These are phyloP conservation scores for Stephania japonica DNA, from an alignment of 164 flowering plant genomes.

Conservation along the genomic window DNA sequence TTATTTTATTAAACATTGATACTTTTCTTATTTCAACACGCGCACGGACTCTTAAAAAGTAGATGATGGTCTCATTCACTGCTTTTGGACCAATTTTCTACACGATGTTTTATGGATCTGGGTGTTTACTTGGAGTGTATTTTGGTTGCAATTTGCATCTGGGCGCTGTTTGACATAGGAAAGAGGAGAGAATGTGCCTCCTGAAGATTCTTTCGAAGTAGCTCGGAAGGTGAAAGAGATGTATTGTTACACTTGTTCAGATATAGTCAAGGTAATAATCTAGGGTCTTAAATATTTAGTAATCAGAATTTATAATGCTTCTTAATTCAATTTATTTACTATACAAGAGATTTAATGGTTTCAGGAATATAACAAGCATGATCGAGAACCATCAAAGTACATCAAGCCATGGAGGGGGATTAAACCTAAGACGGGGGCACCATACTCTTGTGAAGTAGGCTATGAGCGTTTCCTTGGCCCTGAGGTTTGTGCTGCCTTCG, in stretches of 20 bases:
- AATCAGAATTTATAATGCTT: not conserved
- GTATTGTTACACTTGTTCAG: conserved; percentile 89
- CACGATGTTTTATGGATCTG: not conserved
- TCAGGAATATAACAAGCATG: conserved; percentile 95
- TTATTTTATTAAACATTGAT: no score
- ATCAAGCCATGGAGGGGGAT: conserved; percentile 94
- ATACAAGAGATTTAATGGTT: conserved; percentile 9
- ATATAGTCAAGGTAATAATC: conserved; percentile 80
- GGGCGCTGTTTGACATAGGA: conserved; percentile 51
- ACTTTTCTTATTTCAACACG: no score
- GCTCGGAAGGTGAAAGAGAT: conserved; percentile 96
- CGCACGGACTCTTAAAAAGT: no score
- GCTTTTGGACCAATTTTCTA: not conserved
- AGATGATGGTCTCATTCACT: not conserved
- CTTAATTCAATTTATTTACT: not conserved
- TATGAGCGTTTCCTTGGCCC: conserved; percentile 99
- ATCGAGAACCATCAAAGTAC: conserved; percentile 86
- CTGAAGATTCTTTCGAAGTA: conserved; percentile 95
- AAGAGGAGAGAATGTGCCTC: conserved; percentile 97
- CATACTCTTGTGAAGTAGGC: conserved; percentile 94
- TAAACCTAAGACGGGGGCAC: conserved; percentile 98
- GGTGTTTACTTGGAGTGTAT: not conserved
- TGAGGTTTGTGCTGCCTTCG: conserved; percentile 55
- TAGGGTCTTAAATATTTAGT: not conserved
- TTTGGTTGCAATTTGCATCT: conserved; percentile 10